These are phyloP conservation scores for Chalaropsis ovoidea DNA, from an alignment of 2,329 filamentous ascomycete species.

Conservation along the genomic window DNA sequence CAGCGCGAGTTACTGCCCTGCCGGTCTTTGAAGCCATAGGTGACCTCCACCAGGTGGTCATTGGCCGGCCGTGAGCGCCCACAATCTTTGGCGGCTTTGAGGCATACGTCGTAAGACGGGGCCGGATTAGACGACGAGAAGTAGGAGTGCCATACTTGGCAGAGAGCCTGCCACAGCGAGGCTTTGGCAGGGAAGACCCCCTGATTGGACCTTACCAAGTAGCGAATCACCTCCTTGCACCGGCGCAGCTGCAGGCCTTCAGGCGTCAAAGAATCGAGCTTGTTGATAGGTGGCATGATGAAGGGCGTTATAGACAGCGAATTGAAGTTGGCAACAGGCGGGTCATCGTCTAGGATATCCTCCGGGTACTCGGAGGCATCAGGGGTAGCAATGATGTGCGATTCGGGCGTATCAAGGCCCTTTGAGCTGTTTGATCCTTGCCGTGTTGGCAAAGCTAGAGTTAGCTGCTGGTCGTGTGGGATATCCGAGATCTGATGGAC, in stretches of 20 bases:
- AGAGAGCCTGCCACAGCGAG: constrained; percentile 41
- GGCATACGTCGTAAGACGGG: constrained; percentile 36
- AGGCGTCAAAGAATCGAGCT: constrained; percentile 31
- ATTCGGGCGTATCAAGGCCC: neutral
- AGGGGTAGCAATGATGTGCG: neutral
- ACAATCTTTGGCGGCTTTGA: constrained; percentile 35
- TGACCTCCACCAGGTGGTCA: constrained; percentile 35
- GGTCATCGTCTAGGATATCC: neutral
- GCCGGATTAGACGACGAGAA: constrained; percentile 33
- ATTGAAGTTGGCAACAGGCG: neutral
- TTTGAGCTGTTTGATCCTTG: neutral
- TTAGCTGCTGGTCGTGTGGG: neutral
- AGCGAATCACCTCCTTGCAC: constrained; percentile 35
- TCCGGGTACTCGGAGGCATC: constrained; percentile 13
- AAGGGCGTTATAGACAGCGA: constrained; percentile 11
- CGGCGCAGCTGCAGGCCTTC: constrained; percentile 30
- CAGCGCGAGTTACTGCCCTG: constrained; percentile 39
- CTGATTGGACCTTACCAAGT: constrained; percentile 35
- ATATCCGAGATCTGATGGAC: neutral
- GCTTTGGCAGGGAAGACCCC: constrained; percentile 45
- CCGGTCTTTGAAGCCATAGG: constrained; percentile 37
- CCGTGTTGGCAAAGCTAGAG: neutral
- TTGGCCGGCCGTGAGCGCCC: constrained; percentile 28
- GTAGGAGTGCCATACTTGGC: constrained; percentile 37
- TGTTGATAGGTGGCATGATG: constrained; percentile 26